Base-by-base conservation (phyloP, 352 stramenopile species). In the Pythium dissotocum region DNA sequence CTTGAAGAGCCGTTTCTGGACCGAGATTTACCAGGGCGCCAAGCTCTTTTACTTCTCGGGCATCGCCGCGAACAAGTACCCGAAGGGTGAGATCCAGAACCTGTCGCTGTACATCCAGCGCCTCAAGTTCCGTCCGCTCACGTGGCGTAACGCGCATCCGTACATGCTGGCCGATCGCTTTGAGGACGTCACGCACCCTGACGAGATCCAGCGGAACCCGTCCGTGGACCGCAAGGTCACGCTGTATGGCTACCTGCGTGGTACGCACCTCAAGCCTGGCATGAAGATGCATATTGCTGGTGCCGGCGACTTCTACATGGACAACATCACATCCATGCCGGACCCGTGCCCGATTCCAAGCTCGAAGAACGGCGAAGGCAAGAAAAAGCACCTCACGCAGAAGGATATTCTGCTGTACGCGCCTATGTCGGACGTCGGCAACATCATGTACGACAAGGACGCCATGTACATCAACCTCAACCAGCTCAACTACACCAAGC, bases 1-100 rank as follows among this genome's bases (percentile, higher is more conserved):
- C 5, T 77, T 99, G 8, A 99, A 99, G 78, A 91, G 98, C 59
- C 88, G 98, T 21, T 99, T 99, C 79, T 99, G 98, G 98, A 99
- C 97, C 3, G 98, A 99, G 77, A 97, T 98, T 57, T 97, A 97
- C 71, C 89, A 98, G 61, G 92, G 92, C 35, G 92, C 92, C 24
- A 98, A 98, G 73, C 77, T 98, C n/a, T 99, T 99, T 74, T 97
- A 98, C 77, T 98, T 99, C 65, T 98, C 90, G 0, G 98, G 98
- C 38, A 90, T 98, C 58, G 91, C 98, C 0, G 98, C 98, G 73
- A 98, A 98, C 66, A 99, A 99, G 75, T 99, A 99, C 84, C 89
- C 98, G 24, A 99, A 99, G 75, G 97, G 97, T 67, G 98, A 99
- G 83, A 97, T 99, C 63, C 92, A 99, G 40, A 99, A 99, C 66